Conservation (phyloP, 176 grass and related monocot genomes). For the Lolium multiflorum region DNA sequence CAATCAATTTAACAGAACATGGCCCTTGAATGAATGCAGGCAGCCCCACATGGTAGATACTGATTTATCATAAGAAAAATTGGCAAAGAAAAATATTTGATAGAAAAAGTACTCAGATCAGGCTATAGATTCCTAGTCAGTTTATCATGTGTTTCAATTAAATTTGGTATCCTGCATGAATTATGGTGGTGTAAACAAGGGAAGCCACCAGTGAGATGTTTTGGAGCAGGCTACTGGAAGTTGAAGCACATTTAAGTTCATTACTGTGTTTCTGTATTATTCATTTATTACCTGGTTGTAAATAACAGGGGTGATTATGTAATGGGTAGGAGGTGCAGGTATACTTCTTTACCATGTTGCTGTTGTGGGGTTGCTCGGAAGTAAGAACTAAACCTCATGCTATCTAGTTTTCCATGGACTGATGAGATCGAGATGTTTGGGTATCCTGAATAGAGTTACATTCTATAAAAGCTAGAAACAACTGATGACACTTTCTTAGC, state of each 20-base stretch:
- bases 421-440: conserved; percentile 3
- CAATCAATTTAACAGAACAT: conserved; percentile 3
- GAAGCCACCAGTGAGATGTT: background rate
- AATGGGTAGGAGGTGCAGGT: background rate
- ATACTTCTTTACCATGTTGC: background rate
- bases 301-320: conserved; percentile 11
- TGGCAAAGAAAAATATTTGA: background rate
- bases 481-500: background rate
- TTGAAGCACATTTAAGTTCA: conserved; percentile 2
- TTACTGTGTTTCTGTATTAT: background rate
- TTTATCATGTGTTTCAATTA: background rate
- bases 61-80: background rate
- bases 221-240: background rate
- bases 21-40: background rate
- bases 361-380: background rate
- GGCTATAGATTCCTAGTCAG: background rate
- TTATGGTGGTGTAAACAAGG: background rate
- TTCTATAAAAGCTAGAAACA: background rate
- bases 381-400: background rate
- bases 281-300: background rate
- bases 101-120: background rate
- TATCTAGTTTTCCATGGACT: background rate
- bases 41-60: background rate
- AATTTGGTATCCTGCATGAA: background rate
- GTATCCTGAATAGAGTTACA: background rate